Evolutionary conservation across 1,139 yeast species (phyloP), one percentile per base, ranked within the genome.

Genomic region (Kurtzmaniella quercitrusa): DNA sequence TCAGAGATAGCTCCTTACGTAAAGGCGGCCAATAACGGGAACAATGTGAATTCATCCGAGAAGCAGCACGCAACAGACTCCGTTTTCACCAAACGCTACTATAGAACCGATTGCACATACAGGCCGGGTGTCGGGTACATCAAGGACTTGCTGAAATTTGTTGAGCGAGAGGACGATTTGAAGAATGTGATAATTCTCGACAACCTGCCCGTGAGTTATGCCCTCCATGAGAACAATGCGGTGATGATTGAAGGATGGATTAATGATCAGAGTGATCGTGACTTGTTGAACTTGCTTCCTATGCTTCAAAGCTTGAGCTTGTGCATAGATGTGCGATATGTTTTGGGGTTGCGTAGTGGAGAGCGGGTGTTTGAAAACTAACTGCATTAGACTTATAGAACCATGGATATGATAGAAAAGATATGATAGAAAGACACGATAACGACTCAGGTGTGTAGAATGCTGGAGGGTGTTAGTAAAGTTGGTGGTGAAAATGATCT

Each of bases 221-320:
- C 90, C 11, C 66, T 81, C 59, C 93, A 93, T 59, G 88, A 82
- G 50, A 82, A 83, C 53, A 93, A 93, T 59, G 98, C 96, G 1
- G 82, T 93, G 33, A 82, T 85, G 67, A 89, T 93, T 17, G 97
- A 91, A 63, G 98, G 98, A 38, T 93, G 98, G 98, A 89, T 93
- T 50, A 89, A 88, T 57, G 98, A 93, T 63, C 95, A 95, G 17
- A 79, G 84, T 39, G 98, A 93, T 59, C 74, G 83, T 21, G 95
- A 89, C 55, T 68, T 93, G 46, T 67, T 93, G 60, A 82, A 88
- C 55, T 66, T 93, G 43, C 64, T 93, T 41, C 98, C 98, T 1
- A 68, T 93, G 59, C 69, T 93, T 44, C 81, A 85, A 54, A 86
- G 95, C 29, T 66, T 93, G 54, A 75, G 96, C 47, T 77, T 81